phyloP scores from a whole-genome alignment of 225 moss, liverwort and hornwort species.

The Pseudisothecium myosuroides region DNA sequence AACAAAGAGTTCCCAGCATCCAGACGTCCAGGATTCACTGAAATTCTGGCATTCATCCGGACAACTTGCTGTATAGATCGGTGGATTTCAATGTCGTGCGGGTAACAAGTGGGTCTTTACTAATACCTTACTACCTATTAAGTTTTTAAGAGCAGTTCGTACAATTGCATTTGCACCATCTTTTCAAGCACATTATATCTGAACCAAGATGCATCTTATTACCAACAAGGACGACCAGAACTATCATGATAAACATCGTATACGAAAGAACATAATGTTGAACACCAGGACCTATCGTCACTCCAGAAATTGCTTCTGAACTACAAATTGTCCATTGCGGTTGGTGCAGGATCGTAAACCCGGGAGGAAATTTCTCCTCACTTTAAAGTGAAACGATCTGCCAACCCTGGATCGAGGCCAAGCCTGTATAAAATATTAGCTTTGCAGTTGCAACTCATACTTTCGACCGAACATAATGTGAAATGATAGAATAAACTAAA shows the following conservation, averaged over 20 bases:
- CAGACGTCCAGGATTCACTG: background rate
- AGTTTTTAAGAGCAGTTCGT: background rate
- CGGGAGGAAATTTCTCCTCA: background rate
- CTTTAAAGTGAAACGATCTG: background rate
- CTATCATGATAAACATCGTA: background rate
- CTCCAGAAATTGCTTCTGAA: background rate
- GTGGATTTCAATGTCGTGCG: background rate
- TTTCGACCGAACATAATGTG: background rate
- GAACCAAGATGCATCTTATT: background rate
- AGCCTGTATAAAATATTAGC: background rate
- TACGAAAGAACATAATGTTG: background rate
- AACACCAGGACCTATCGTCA: background rate
- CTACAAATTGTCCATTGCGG: background rate
- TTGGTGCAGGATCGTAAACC: background rate
- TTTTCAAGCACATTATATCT: background rate
- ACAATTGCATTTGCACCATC: background rate
- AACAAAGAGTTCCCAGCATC: background rate
- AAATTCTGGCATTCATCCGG: background rate
- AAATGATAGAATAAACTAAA: background rate
- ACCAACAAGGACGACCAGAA: background rate
- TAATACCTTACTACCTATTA: no score
- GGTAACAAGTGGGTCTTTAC: background rate
- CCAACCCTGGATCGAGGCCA: background rate
- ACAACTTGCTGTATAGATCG: background rate
- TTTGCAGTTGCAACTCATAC: background rate